Percentiles rank a stretch among this genome's conserved stretches.
Conservation (phyloP, 352 stramenopile species). For the Globisporangium iwayamae region DNA sequence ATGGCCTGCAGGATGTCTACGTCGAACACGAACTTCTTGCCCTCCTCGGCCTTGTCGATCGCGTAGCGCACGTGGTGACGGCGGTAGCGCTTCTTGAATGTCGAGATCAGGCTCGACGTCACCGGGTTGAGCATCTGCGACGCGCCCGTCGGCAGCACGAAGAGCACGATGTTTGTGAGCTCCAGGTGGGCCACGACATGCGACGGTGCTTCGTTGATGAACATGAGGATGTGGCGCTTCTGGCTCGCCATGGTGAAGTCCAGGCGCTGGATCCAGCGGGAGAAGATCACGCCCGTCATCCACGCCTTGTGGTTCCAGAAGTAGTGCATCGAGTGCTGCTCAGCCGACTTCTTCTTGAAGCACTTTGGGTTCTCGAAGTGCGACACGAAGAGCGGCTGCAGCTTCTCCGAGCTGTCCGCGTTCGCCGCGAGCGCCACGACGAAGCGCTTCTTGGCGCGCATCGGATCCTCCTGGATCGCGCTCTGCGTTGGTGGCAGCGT, state of each 20-base stretch:
- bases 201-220: slow-evolving; percentile 76
- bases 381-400: slow-evolving; percentile 80
- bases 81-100: slow-evolving; percentile 76
- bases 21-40: slow-evolving; percentile 45
- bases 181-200: slow-evolving; percentile 76
- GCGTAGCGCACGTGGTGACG: slow-evolving; percentile 65
- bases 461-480: slow-evolving; percentile 39
- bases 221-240: slow-evolving; percentile 72
- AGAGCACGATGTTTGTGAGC: slow-evolving; percentile 70
- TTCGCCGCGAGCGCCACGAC: slow-evolving; percentile 64
- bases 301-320: slow-evolving; percentile 81
- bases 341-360: slow-evolving; percentile 71
- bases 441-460: slow-evolving; percentile 69
- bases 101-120: slow-evolving; percentile 49
- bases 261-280: slow-evolving; percentile 73
- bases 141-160: slow-evolving; percentile 43
- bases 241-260: slow-evolving; percentile 77
- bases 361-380: slow-evolving; percentile 74
- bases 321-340: slow-evolving; percentile 80
- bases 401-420: slow-evolving; percentile 67
- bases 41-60: slow-evolving; percentile 51
- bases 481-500: slow-evolving; percentile 54
- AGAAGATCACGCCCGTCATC: slow-evolving; percentile 85
- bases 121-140: slow-evolving; percentile 68
- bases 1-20: slow-evolving; percentile 76